phyloP scores from a whole-genome alignment of 2,329 filamentous ascomycete species.

The Nakataea oryzae region DNA sequence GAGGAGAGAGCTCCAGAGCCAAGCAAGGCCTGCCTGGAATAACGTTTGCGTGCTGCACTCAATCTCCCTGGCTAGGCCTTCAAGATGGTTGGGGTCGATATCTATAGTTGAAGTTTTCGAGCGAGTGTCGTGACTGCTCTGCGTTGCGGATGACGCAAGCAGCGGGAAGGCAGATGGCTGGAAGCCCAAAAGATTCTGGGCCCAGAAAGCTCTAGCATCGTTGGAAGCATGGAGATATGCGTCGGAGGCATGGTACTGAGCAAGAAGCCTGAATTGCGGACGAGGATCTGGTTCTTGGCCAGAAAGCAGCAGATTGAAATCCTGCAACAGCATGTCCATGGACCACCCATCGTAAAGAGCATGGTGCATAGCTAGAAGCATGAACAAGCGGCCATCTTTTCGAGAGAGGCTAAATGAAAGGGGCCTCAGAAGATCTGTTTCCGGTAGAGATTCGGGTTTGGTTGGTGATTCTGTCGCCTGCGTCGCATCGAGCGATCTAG shows the following conservation, averaged over 20 bases:
- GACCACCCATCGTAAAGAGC: conserved; percentile 93
- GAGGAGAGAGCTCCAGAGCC: conserved; percentile 54
- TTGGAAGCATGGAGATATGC: conserved; percentile 19
- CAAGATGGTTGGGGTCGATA: conserved; percentile 21
- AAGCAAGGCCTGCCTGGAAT: conserved; percentile 62
- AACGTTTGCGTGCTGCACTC: conserved; percentile 56
- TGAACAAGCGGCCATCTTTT: conserved; percentile 13
- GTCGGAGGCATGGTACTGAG: conserved; percentile 31
- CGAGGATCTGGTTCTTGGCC: conserved; percentile 21
- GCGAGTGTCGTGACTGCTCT: conserved; percentile 10
- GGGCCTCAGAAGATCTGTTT: conserved; percentile 39
- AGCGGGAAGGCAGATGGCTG: conserved; percentile 47
- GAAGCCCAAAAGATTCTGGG: conserved; percentile 48
- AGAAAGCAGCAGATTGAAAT: conserved; percentile 45
- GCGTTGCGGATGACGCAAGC: conserved; percentile 28
- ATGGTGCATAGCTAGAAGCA: conserved; percentile 61
- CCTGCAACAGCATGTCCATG: conserved; percentile 60
- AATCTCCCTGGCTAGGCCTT: conserved; percentile 23
- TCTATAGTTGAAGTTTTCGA: conserved; percentile 14
- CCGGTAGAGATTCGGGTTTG: conserved; percentile 9
- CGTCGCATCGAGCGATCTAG: no score
- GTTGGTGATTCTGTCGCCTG: background rate
- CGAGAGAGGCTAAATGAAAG: conserved; percentile 46
- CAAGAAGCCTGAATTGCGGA: conserved; percentile 52
- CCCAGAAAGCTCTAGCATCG: conserved; percentile 56